Evolutionary conservation across 257 asterid genomes (phyloP), one percentile per base, ranked within the genome.

Genomic region (Datura wrightii): DNA sequence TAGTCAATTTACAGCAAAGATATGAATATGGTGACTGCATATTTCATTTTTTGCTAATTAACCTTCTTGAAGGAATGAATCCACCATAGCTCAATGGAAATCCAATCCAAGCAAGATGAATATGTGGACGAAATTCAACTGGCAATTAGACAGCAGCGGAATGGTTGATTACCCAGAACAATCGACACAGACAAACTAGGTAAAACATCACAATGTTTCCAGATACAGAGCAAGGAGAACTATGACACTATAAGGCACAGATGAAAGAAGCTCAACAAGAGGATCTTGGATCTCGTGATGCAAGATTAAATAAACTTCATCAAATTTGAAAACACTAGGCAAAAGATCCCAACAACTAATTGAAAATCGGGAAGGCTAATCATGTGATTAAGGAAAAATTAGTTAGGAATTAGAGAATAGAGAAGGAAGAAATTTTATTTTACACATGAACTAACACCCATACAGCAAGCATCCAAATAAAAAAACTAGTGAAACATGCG

Each of bases 1-100:
- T 71, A 13, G 44, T 50, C 81, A 24, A 48, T 48, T 72, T 74
- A 60, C 60, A 74, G 81, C 42, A 74, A 74, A 74, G 19, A 50
- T 19, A 50, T 74, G 81, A 74, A 48, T 18, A 24, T 48, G 14
- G 81, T 13, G 14, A 50, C 19, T 19, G 80, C 80, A 48, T 31
- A 11, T 74, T 74, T 74, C 80, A 74, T 31, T 50, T 39, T 46
- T 66, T 6, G 48, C 46, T 66, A 14, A 66, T 37, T 74, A 48
- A 48, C 59, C 59, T 74, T 74, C 80, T 48, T 19, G 37, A 74
- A 46, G 58, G 16, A 74, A 74, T 48, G 1, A 24, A 31, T 74
- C 56, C 44, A 50, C 14, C 62, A 48, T 13, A 74, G 62, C 60
- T 46, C 81, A 74, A 10, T 48, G 8, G n/a, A 74, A 19, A 19